Percentiles rank a stretch among this genome's conserved stretches.
Evolutionary conservation across 164 flowering plant genomes (phyloP).

Genomic region (Stephania cephalantha): DNA sequence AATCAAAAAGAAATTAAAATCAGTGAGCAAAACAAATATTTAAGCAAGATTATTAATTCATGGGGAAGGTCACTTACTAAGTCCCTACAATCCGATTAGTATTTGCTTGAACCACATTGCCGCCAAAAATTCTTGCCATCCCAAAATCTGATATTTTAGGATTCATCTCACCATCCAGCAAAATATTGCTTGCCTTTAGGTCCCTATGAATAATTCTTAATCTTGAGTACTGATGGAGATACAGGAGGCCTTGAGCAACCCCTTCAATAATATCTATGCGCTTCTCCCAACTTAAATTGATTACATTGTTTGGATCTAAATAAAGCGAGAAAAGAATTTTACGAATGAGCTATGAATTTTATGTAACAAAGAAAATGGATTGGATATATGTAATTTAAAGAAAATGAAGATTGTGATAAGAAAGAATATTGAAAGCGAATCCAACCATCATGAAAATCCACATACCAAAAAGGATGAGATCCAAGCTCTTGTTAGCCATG

Average conservation of each 20-base stretch:
- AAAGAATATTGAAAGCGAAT: not conserved
- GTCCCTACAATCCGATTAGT: not conserved
- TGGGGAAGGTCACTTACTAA: not conserved
- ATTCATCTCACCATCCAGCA: not conserved
- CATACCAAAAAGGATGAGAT: not conserved
- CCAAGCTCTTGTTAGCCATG: slow-evolving; percentile 2
- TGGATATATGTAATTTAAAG: not conserved
- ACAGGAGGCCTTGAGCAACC: not conserved
- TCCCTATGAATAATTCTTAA: slow-evolving; percentile 1
- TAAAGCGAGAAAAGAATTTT: not conserved
- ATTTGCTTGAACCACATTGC: not conserved
- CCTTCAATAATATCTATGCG: not conserved
- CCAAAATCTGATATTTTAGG: not conserved
- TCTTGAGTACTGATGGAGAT: slow-evolving; percentile 2
- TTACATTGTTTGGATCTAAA: not conserved
- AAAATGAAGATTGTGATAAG: not conserved
- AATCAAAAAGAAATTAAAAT: not conserved
- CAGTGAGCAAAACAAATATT: not conserved
- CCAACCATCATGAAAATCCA: not conserved
- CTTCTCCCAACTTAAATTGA: not conserved
- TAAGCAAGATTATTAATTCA: not conserved
- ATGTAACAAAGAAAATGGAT: not conserved
- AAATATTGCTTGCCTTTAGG: not conserved
- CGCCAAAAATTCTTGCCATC: not conserved
- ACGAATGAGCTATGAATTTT: too few relatives aligned